Evolutionary conservation across 495 filamentous ascomycete species (phyloP).

Genomic region (Penicillium manginii): DNA sequence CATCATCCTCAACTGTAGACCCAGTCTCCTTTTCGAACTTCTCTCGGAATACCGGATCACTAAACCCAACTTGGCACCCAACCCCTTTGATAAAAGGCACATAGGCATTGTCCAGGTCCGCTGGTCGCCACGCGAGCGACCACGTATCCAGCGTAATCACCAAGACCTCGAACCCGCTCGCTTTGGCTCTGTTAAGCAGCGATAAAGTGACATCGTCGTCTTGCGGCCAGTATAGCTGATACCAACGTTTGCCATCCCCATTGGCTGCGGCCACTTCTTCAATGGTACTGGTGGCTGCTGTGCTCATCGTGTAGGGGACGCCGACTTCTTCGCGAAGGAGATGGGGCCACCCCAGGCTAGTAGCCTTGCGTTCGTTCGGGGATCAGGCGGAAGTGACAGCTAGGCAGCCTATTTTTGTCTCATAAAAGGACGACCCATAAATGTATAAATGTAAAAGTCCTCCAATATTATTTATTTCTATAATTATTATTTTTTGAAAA

Average conservation of each 20-base stretch:
- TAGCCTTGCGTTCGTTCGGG: background rate
- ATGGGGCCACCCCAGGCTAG: background rate
- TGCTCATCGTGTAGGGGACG: slow-evolving; percentile 61
- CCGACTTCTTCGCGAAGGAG: slow-evolving; percentile 43
- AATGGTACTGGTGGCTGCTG: slow-evolving; percentile 56
- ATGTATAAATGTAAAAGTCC: background rate
- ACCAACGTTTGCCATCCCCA: slow-evolving; percentile 54
- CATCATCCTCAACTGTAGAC: slow-evolving; percentile 52
- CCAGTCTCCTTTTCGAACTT: slow-evolving; percentile 54
- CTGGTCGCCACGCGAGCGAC: slow-evolving; percentile 58
- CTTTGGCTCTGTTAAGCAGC: slow-evolving; percentile 63
- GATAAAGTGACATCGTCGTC: slow-evolving; percentile 62
- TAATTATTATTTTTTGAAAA: background rate
- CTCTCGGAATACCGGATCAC: slow-evolving; percentile 65
- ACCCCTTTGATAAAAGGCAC: slow-evolving; percentile 51
- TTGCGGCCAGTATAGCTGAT: slow-evolving; percentile 71
- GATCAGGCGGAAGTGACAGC: background rate
- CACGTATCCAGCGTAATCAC: slow-evolving; percentile 50
- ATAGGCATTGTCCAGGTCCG: slow-evolving; percentile 66
- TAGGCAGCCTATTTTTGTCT: background rate
- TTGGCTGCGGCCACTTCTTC: slow-evolving; percentile 56
- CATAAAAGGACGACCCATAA: background rate
- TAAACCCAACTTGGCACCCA: slow-evolving; percentile 49
- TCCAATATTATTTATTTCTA: background rate
- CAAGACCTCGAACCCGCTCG: slow-evolving; percentile 49